Base-by-base conservation (phyloP, 495 filamentous ascomycete species). In the Trichocladium uniseriatum region DNA sequence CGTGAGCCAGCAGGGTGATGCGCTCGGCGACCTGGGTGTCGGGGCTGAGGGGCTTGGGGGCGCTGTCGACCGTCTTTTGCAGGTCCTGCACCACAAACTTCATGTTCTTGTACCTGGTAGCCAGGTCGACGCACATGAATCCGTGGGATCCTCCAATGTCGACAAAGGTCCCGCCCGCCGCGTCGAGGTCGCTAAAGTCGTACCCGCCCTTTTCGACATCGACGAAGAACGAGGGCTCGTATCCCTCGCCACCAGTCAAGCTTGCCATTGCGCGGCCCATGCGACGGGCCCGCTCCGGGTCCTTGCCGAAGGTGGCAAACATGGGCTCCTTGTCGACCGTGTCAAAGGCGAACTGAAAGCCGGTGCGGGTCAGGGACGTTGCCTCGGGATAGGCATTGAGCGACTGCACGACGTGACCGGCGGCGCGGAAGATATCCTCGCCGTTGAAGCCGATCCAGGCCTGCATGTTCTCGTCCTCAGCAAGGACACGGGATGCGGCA, bases 61-160 rank as follows among this genome's bases (percentile, higher is more conserved):
- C 76, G 37, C 66, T 67, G 9, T 61, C 60, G 7, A 79, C 59
- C 11, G 70, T 73, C 41, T 67, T 68, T 8, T 60, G 62, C 20
- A 74, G 59, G 51, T 82, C 80, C 53, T 83, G 77, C n/a, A 82
- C 72, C 6, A 82, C 60, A 51, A 80, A 79, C 38, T 64, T 59
- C 43, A 79, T 64, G 37, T 71, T 63, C 39, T 63, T 58, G 45
- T 72, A 81, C 28, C 36, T 37, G 35, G 59, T 48, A 15, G 75
- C 76, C 27, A 83, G 57, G 11, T 69, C 72, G 16, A 69, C 61
- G 31, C 65, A 66, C 16, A 78, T 73, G 48, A 80, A 76, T 0
- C 79, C 79, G 42, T 75, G 66, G 13, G 66, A 66, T 3, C 79
- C 79, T 21, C 79, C 80, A 0, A 83, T 46, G 54, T 82, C 78